phyloP scores from a whole-genome alignment of 2,329 filamentous ascomycete genomes.

The Pochonia chlamydosporia region DNA sequence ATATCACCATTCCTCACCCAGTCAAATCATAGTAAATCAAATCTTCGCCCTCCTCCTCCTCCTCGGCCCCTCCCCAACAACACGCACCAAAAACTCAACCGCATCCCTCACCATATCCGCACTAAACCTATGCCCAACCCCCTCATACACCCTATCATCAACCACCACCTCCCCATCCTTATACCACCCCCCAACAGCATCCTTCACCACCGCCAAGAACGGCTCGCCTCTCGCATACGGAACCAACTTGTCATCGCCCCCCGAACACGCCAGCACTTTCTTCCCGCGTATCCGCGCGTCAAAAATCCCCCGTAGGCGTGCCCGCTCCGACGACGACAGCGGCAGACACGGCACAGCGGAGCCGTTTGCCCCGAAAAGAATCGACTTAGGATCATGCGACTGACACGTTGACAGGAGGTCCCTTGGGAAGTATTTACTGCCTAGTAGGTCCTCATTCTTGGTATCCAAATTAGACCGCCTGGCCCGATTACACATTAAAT shows the following conservation, averaged over 20 bases:
- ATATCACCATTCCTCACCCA: no score
- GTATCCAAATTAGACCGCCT: conserved; percentile 52
- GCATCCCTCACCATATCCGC: conserved; percentile 61
- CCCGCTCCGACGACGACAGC: conserved; percentile 31
- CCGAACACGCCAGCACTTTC: conserved; percentile 58
- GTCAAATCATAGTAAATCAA: no score
- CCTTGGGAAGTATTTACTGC: conserved; percentile 70
- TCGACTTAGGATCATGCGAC: conserved; percentile 67
- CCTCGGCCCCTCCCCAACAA: conserved; percentile 28
- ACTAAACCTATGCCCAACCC: conserved; percentile 64
- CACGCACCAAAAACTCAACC: conserved; percentile 54
- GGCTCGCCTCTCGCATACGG: conserved; percentile 56
- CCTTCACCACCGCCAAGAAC: conserved; percentile 57
- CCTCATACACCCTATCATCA: conserved; percentile 62
- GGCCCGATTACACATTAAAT: conserved; percentile 73
- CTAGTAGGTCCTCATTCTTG: conserved; percentile 61
- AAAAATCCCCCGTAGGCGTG: conserved; percentile 38
- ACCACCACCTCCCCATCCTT: conserved; percentile 51
- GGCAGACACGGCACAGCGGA: conserved; percentile 22
- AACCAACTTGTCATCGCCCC: conserved; percentile 65
- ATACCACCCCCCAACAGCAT: conserved; percentile 46
- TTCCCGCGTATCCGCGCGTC: conserved; percentile 52
- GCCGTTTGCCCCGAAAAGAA: conserved; percentile 55
- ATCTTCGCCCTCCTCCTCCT: conserved; percentile 22
- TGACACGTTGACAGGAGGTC: conserved; percentile 58